Base-by-base conservation (phyloP, 164 flowering plant species). In the Dillenia turbinata region DNA sequence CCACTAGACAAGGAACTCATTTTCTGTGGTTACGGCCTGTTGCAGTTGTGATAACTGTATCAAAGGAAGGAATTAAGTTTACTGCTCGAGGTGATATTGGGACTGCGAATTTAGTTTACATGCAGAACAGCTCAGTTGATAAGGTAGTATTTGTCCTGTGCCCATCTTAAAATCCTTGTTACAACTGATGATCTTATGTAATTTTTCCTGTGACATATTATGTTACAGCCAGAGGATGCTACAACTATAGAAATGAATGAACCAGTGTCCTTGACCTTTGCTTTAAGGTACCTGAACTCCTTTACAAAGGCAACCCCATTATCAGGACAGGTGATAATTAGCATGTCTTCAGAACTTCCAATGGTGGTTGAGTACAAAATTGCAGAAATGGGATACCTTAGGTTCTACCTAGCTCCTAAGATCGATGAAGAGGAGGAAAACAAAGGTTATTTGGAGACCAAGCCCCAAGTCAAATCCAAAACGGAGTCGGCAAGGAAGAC, bases 371-470 rank as follows among this genome's bases (percentile, higher is more conserved):
- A 75, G 53, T 65, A 71, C 66, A 69, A 62, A 52, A 65, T 65
- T n/a, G 75, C 73, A 1, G 75, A 71, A 40, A 75, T 75, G 70
- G 75, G 75, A 14, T 61, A 71, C 51, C 51, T 71, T 43, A 71
- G 78, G 68, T 75, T 16, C 56, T 71, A 75, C 62, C 50, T 72
- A 66, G 73, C 73, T 22, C 73, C 79, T 22, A 62, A 75, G 57
- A 66, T 72, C 2, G 73, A 69, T 55, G 79, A 69, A 8, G 78
- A 69, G 48, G 70, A 69, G 54, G 50, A 56, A 33, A 33, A 33
- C 40, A 33, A 33, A 33, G 7, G 6, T 5, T 33, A 33, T 33
- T 26, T 10, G 9, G 63, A 48, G 63, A 60, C 43, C 45, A 61
- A 13, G 44, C 24, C 22, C 12, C 64, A 60, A 22, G 13, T 16